Evolutionary conservation across 1,284 basidiomycete genomes (phyloP).

Genomic region (Heterobasidion occidentale): DNA sequence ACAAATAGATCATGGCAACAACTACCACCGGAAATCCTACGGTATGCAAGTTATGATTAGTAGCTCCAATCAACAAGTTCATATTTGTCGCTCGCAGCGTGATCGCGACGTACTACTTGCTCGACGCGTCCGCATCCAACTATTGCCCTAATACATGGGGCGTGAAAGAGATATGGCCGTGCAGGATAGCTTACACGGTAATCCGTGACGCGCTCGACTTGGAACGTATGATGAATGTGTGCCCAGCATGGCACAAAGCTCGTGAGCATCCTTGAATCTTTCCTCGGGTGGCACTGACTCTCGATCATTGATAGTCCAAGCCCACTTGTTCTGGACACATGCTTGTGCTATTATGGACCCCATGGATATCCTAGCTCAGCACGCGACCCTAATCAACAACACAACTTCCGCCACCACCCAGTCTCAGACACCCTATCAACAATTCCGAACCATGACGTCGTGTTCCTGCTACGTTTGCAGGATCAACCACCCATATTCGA

Average conservation of each 20-base stretch:
- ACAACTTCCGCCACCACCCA: constrained; percentile 18
- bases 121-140: constrained; percentile 32
- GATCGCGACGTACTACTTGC: constrained; percentile 54
- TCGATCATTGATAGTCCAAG: constrained; percentile 32
- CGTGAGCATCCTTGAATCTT: constrained; percentile 27
- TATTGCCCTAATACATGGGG: constrained; percentile 56
- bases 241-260: constrained; percentile 34
- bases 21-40: constrained; percentile 61
- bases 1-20: constrained; percentile 62
- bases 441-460: constrained; percentile 33
- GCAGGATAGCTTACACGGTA: constrained; percentile 46
- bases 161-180: constrained; percentile 44
- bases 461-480: constrained; percentile 61
- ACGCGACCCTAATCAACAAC: constrained; percentile 21
- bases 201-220: constrained; percentile 47
- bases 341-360: constrained; percentile 49
- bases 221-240: constrained; percentile 52
- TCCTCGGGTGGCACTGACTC: constrained; percentile 10
- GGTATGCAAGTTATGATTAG: constrained; percentile 25
- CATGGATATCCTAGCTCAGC: constrained; percentile 28
- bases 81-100: constrained; percentile 31
- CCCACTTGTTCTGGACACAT: constrained; percentile 53
- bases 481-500: constrained; percentile 48
- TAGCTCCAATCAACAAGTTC: constrained; percentile 11
- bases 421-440: constrained; percentile 29